Evolutionary conservation across 352 stramenopile genomes (phyloP).

Genomic region (Pythium apleroticum): DNA sequence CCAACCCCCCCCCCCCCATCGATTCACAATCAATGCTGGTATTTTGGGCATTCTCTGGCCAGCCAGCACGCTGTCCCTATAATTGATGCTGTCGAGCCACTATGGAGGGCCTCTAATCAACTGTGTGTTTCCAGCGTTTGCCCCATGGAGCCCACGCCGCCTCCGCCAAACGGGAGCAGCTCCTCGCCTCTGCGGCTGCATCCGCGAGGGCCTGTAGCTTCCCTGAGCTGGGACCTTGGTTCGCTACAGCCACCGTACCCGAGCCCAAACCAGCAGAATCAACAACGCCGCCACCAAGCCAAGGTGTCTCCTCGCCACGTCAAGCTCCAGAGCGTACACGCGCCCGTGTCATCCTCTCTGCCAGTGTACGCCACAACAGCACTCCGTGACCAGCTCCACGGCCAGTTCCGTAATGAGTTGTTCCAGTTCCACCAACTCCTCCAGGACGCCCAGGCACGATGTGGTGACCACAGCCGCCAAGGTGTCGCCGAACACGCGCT

Average conservation of each 20-base stretch:
- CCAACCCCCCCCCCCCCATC: too few species aligned
- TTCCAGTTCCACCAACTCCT: constrained; percentile 74
- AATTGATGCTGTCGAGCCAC: too few species aligned
- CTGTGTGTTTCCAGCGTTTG: not conserved
- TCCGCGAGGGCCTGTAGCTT: not conserved
- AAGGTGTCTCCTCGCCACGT: constrained; percentile 32
- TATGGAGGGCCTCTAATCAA: not conserved
- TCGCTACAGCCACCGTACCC: not conserved
- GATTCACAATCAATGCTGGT: too few species aligned
- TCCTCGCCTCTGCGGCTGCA: constrained; percentile 5
- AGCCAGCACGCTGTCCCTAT: too few species aligned
- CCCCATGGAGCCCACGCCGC: constrained; percentile 21
- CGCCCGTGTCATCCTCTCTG: constrained; percentile 2
- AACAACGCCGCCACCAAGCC: constrained; percentile 8
- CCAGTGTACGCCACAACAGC: constrained; percentile 23
- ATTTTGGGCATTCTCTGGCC: not conserved
- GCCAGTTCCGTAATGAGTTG: constrained; percentile 57
- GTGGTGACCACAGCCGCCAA: constrained; percentile 9
- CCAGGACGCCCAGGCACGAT: constrained; percentile 34
- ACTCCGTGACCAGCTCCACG: constrained; percentile 38
- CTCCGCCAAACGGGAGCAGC: not conserved
- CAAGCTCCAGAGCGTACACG: constrained; percentile 35
- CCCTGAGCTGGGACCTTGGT: not conserved
- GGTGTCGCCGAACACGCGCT: not conserved
- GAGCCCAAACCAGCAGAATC: constrained; percentile 3